A percentile compares a stretch with the other conserved stretches of the same genome.
Conservation (phyloP, 192 early-diverging fungal species). For the Mortierella claussenii region DNA sequence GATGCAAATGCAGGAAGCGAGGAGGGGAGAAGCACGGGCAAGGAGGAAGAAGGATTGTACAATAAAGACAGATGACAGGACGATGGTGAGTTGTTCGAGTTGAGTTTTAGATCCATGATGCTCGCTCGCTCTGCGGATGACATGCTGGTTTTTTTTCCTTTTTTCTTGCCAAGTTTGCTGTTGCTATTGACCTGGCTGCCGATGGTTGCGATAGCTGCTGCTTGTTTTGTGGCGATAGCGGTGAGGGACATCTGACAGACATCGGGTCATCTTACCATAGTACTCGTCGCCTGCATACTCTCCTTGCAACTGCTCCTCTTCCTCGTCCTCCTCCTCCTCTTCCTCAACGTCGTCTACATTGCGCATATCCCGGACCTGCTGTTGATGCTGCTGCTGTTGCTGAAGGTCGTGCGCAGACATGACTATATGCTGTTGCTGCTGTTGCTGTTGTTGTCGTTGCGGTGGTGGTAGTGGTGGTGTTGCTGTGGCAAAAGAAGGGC, state of each 20-base stretch:
- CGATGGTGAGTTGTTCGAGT: too few relatives aligned
- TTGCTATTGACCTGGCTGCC: too few relatives aligned
- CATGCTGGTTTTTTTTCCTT: too few relatives aligned
- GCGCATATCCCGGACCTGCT: conserved; percentile 34
- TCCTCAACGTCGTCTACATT: conserved; percentile 19
- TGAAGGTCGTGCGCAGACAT: conserved; percentile 38
- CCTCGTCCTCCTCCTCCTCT: conserved; percentile 47
- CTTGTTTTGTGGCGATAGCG: neutral
- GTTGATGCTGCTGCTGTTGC: conserved; percentile 36
- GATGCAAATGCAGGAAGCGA: too few relatives aligned
- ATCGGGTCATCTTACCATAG: conserved; percentile 52
- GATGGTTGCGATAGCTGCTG: neutral
- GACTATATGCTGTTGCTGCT: neutral
- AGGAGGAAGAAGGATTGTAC: neutral
- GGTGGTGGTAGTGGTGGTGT: conserved; percentile 1
- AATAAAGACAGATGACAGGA: neutral
- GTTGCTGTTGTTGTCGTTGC: neutral
- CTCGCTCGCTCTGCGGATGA: too few relatives aligned
- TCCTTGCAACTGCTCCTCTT: conserved; percentile 34
- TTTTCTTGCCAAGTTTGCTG: too few relatives aligned
- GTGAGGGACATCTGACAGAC: neutral
- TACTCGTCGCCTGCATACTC: conserved; percentile 45
- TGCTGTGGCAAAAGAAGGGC: neutral
- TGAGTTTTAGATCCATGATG: too few relatives aligned
- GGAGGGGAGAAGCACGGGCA: neutral